Conservation (phyloP, 2,329 filamentous ascomycete genomes). For the Annulohypoxylon truncatum region DNA sequence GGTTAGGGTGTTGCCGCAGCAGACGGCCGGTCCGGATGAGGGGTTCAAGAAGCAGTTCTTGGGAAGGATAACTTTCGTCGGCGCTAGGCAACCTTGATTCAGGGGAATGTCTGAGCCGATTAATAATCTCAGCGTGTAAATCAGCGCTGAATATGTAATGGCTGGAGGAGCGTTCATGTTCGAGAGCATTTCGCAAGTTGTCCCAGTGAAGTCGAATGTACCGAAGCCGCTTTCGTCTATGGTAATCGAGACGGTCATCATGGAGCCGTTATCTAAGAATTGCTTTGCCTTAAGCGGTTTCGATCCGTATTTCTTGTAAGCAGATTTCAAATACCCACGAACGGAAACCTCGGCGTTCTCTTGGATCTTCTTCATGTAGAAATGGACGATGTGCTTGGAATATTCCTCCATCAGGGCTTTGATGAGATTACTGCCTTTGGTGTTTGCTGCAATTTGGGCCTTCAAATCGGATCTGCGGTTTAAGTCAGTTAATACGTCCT, state of each 20-base stretch:
- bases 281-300: slow-evolving; percentile 73
- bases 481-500: not conserved
- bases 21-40: slow-evolving; percentile 39
- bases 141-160: slow-evolving; percentile 50
- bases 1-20: slow-evolving; percentile 43
- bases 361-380: slow-evolving; percentile 57
- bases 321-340: slow-evolving; percentile 47
- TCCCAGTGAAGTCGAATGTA: slow-evolving; percentile 61
- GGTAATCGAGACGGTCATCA: slow-evolving; percentile 46
- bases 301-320: slow-evolving; percentile 59
- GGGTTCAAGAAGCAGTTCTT: slow-evolving; percentile 52
- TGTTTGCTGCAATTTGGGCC: slow-evolving; percentile 58
- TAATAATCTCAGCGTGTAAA: slow-evolving; percentile 63
- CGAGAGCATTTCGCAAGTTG: slow-evolving; percentile 64
- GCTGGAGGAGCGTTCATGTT: slow-evolving; percentile 50
- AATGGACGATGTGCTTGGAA: slow-evolving; percentile 50
- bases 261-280: slow-evolving; percentile 74
- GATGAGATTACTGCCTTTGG: slow-evolving; percentile 54
- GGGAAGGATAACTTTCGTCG: slow-evolving; percentile 43
- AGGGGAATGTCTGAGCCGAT: slow-evolving; percentile 79
- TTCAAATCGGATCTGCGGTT: slow-evolving; percentile 46
- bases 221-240: slow-evolving; percentile 79
- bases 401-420: slow-evolving; percentile 51
- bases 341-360: slow-evolving; percentile 55
- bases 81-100: slow-evolving; percentile 76